phyloP scores from a whole-genome alignment of 163 green algal genomes.

The Chlamydomonas reinhardtii region DNA sequence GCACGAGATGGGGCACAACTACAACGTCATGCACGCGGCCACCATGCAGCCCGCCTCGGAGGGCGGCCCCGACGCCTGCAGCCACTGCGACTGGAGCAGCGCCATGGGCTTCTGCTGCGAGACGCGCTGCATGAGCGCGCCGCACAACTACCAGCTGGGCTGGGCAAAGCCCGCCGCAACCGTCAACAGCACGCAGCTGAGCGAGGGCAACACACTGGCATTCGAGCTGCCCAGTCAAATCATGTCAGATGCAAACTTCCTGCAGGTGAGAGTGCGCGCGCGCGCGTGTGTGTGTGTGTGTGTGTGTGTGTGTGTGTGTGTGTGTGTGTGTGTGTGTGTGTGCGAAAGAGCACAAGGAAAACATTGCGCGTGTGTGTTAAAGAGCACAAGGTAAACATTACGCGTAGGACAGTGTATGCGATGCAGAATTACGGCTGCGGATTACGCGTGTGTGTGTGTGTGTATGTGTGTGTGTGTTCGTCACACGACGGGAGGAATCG shows the following conservation, averaged over 20 bases:
- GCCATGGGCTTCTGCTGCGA: constrained; percentile 58
- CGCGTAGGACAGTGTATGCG: no score
- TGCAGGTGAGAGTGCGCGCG: no score
- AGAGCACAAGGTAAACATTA: no score
- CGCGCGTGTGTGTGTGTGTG: background rate
- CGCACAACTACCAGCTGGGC: constrained; percentile 52
- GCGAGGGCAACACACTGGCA: constrained; percentile 18
- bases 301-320: no score
- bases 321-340: no score
- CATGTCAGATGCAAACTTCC: constrained; percentile 34
- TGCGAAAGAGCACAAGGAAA: no score
- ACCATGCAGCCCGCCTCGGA: background rate
- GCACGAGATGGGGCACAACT: constrained; percentile 57
- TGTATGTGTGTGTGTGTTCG: no score
- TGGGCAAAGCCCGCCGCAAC: constrained; percentile 34
- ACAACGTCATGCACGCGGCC: constrained; percentile 45
- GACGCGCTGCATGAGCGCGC: constrained; percentile 29
- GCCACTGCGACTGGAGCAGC: constrained; percentile 48
- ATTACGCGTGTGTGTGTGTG: no score
- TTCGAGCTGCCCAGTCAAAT: constrained; percentile 37
- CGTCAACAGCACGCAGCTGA: background rate
- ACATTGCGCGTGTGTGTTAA: no score
- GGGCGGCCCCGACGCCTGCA: constrained; percentile 8
- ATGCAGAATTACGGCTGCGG: no score
- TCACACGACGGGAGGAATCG: no score